Evolutionary conservation across 2,329 filamentous ascomycete species (phyloP).

Genomic region (Teratosphaeriaceae sp.): DNA sequence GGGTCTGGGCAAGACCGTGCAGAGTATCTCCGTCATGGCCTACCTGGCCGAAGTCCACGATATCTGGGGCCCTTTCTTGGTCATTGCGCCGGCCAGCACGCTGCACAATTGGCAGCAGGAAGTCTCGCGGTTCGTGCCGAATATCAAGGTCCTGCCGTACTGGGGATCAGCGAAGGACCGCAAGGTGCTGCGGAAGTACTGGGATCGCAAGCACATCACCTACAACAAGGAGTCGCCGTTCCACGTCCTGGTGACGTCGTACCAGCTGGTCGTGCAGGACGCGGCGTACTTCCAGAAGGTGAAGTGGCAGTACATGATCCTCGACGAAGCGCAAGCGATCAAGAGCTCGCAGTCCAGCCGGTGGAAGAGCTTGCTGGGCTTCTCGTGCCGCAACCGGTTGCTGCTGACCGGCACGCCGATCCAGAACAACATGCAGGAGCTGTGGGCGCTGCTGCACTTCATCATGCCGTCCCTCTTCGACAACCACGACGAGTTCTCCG

Average conservation of each 20-base stretch:
- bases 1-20: slow-evolving; percentile 98
- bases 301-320: slow-evolving; percentile 99
- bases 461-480: slow-evolving; percentile 99
- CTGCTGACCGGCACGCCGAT: slow-evolving; percentile 95
- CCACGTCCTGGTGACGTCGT: slow-evolving; percentile 93
- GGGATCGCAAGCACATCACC: slow-evolving; percentile 95
- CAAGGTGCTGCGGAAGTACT: slow-evolving; percentile 96
- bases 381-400: slow-evolving; percentile 91
- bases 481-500: slow-evolving; percentile 85
- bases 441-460: slow-evolving; percentile 97
- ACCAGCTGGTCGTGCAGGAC: slow-evolving; percentile 93
- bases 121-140: slow-evolving; percentile 88
- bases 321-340: slow-evolving; percentile 97
- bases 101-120: slow-evolving; percentile 99
- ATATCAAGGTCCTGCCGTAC: slow-evolving; percentile 92
- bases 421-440: slow-evolving; percentile 99
- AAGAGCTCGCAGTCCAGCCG: slow-evolving; percentile 94
- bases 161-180: slow-evolving; percentile 93
- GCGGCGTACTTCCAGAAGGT: slow-evolving; percentile 98
- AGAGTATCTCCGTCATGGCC: slow-evolving; percentile 98
- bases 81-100: slow-evolving; percentile 92
- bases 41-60: slow-evolving; percentile 96
- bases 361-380: slow-evolving; percentile 91
- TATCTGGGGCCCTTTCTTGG: slow-evolving; percentile 95
- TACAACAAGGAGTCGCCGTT: slow-evolving; percentile 92